Evolutionary conservation across 78 protist species (phyloP).

Genomic region (Dictyostelium firmibasis): DNA sequence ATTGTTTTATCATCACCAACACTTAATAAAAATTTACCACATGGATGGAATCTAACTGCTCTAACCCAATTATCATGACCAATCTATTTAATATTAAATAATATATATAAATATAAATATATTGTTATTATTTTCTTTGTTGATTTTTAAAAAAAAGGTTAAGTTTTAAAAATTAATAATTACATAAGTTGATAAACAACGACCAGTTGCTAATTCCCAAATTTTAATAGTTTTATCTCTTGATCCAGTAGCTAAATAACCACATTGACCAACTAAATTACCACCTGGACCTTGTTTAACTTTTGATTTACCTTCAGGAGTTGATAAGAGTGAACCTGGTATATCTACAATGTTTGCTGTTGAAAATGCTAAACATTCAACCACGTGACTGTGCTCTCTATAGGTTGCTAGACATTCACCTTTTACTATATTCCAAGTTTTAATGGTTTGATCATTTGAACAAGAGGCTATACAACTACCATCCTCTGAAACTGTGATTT

Average conservation of each 20-base stretch:
- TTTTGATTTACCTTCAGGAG: conserved; percentile 65
- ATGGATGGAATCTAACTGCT: conserved; percentile 74
- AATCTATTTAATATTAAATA: conserved; percentile 13
- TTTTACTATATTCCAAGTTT: conserved; percentile 82
- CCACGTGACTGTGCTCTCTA: conserved; percentile 88
- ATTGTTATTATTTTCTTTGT: too few species aligned
- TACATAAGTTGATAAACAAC: conserved; percentile 81
- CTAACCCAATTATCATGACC: conserved; percentile 83
- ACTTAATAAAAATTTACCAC: conserved; percentile 72
- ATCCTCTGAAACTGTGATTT: conserved; percentile 37
- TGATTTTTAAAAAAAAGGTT: too few species aligned
- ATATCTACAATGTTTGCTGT: conserved; percentile 65
- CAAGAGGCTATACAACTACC: conserved; percentile 71
- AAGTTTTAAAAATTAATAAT: neutral
- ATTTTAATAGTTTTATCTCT: conserved; percentile 89
- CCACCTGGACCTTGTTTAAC: conserved; percentile 72
- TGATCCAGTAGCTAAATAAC: conserved; percentile 86
- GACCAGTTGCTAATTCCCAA: conserved; percentile 88
- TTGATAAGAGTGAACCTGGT: conserved; percentile 33
- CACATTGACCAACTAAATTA: conserved; percentile 54
- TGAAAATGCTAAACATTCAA: conserved; percentile 89
- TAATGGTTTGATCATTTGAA: conserved; percentile 85
- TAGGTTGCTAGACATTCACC: conserved; percentile 80
- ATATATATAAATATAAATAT: too few species aligned
- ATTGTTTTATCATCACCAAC: conserved; percentile 85